These are phyloP conservation scores for Amylostereum chailletii DNA, from an alignment of 1,284 basidiomycete genomes.

Conservation along the genomic window DNA sequence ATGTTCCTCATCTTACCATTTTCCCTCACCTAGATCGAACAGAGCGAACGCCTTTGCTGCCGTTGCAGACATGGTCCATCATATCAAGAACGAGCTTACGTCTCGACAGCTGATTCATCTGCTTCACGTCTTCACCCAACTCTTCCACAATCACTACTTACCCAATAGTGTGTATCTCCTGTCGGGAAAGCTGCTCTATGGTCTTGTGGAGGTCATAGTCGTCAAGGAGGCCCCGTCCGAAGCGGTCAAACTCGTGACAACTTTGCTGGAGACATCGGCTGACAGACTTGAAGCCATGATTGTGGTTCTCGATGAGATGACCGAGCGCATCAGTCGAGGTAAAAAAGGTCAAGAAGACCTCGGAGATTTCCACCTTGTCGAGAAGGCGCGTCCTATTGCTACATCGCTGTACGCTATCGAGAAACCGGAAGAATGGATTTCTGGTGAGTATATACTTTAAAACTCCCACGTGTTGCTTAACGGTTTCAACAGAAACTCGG, in stretches of 20 bases:
- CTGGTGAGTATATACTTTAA: slow-evolving; percentile 38
- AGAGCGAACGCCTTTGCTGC: slow-evolving; percentile 83
- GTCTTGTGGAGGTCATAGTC: slow-evolving; percentile 79
- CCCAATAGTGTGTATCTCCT: slow-evolving; percentile 82
- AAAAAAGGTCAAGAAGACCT: slow-evolving; percentile 37
- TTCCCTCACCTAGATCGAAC: not conserved
- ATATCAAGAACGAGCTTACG: slow-evolving; percentile 80
- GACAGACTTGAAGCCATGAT: slow-evolving; percentile 83
- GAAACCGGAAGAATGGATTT: slow-evolving; percentile 65
- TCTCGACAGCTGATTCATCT: slow-evolving; percentile 75
- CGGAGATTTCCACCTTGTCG: slow-evolving; percentile 52
- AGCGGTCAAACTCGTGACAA: slow-evolving; percentile 59
- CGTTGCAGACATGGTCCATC: slow-evolving; percentile 91
- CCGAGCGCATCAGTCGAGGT: slow-evolving; percentile 35
- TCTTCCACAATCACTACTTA: slow-evolving; percentile 86
- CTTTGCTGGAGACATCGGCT: slow-evolving; percentile 80
- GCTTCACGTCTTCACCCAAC: slow-evolving; percentile 80
- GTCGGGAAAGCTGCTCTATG: slow-evolving; percentile 91
- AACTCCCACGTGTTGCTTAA: not conserved
- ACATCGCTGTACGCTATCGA: slow-evolving; percentile 69
- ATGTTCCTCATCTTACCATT: not conserved
- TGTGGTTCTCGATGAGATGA: slow-evolving; percentile 53
- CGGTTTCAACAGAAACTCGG: slow-evolving; percentile 56
- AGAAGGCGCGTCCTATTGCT: slow-evolving; percentile 73
- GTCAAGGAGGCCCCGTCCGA: slow-evolving; percentile 64